Percentiles rank a stretch among this genome's conserved stretches.
Evolutionary conservation across 2,329 filamentous ascomycete species (phyloP).

Genomic region (Dactylellina cionopaga): DNA sequence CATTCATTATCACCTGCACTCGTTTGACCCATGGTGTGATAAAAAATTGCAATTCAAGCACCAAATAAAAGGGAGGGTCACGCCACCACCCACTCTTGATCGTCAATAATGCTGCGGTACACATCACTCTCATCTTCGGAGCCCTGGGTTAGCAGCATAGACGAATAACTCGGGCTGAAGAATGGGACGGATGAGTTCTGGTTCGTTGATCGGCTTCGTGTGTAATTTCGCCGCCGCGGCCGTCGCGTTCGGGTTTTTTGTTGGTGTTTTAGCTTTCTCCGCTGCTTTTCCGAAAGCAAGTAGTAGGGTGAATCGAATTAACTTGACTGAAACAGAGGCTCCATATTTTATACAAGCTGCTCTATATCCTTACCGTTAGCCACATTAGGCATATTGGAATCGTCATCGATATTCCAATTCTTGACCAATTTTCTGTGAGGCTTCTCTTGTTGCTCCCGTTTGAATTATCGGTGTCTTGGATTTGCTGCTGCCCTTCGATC

Average conservation of each 20-base stretch:
- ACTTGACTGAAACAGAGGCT: slow-evolving; percentile 29
- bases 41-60: slow-evolving; percentile 10
- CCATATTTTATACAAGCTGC: slow-evolving; percentile 43
- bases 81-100: slow-evolving; percentile 74
- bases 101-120: slow-evolving; percentile 81
- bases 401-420: slow-evolving; percentile 55
- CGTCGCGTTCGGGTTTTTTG: slow-evolving; percentile 51
- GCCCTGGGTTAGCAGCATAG: slow-evolving; percentile 42
- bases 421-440: slow-evolving; percentile 57
- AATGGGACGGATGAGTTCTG: slow-evolving; percentile 25
- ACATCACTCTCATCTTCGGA: slow-evolving; percentile 68
- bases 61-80: slow-evolving; percentile 21
- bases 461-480: slow-evolving; percentile 34
- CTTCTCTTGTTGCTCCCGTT: slow-evolving; percentile 45
- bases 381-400: slow-evolving; percentile 54
- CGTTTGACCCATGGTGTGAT: slow-evolving; percentile 37
- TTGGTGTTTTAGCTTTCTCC: slow-evolving; percentile 50
- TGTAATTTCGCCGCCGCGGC: background rate
- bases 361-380: slow-evolving; percentile 51
- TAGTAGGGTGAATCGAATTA: slow-evolving; percentile 60
- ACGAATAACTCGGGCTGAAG: slow-evolving; percentile 28
- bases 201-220: slow-evolving; percentile 13
- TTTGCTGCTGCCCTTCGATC: slow-evolving; percentile 4
- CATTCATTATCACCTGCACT: slow-evolving; percentile 10
- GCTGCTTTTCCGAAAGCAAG: slow-evolving; percentile 55